phyloP scores from a whole-genome alignment of 2,329 filamentous ascomycete species.

The Cordyceps fumosorosea region DNA sequence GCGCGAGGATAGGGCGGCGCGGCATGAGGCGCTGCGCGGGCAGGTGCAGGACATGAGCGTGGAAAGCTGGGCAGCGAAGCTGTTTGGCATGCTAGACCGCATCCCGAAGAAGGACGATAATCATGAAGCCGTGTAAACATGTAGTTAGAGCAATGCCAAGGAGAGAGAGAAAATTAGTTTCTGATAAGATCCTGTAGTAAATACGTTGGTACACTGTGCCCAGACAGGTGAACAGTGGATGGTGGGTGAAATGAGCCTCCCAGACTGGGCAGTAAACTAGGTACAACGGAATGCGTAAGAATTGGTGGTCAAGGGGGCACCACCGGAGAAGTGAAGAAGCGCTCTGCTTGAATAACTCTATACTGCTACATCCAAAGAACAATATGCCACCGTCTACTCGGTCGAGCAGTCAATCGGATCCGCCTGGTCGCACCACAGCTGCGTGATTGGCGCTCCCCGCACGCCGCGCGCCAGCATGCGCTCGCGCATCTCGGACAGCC shows the following conservation, averaged over 20 bases:
- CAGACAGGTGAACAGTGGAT: no score
- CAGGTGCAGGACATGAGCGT: slow-evolving; percentile 10
- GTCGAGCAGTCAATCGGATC: slow-evolving; percentile 8
- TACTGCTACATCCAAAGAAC: not conserved
- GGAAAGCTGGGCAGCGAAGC: slow-evolving; percentile 3
- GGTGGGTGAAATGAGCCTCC: no score
- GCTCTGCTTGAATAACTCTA: not conserved
- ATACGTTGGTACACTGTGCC: not conserved
- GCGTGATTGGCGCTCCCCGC: slow-evolving; percentile 56
- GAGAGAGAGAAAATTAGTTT: not conserved
- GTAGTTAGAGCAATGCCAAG: no score
- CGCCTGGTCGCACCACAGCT: slow-evolving; percentile 63
- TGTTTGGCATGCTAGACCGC: not conserved
- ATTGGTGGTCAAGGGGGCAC: no score
- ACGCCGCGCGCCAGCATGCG: slow-evolving; percentile 64
- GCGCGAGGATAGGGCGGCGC: slow-evolving; percentile 53
- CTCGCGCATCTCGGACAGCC: slow-evolving; percentile 71
- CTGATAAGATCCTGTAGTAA: not conserved
- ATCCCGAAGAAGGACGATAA: not conserved
- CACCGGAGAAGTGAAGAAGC: not conserved
- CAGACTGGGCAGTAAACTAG: no score
- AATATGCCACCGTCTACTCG: not conserved
- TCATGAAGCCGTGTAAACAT: no score
- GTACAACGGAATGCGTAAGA: no score
- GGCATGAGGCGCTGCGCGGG: slow-evolving; percentile 42